phyloP scores from a whole-genome alignment of 176 grass and related monocot species.

The Hordeum vulgare region DNA sequence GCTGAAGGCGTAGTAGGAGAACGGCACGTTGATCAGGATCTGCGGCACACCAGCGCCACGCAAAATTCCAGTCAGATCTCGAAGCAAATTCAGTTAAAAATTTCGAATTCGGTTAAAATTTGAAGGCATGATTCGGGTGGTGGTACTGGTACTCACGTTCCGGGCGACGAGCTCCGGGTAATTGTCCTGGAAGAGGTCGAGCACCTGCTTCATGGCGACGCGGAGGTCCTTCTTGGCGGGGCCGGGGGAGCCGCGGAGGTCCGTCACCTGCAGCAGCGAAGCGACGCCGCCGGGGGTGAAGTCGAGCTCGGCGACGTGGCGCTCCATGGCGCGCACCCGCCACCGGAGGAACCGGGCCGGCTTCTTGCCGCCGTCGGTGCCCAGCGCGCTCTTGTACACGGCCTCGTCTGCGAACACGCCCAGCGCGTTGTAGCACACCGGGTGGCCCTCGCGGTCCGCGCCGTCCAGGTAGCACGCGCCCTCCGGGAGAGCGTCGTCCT shows the following conservation, averaged over 20 bases:
- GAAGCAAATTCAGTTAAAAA: no score
- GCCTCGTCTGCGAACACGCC: conserved; percentile 56
- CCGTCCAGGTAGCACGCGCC: conserved; percentile 70
- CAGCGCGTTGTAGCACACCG: conserved; percentile 81
- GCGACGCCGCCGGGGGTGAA: conserved; percentile 57
- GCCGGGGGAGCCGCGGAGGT: conserved; percentile 61
- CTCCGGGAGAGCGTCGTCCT: not conserved
- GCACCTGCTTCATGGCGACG: conserved; percentile 62
- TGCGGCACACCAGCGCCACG: conserved; percentile 48
- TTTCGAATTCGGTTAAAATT: not conserved
- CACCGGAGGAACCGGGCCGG: conserved; percentile 57
- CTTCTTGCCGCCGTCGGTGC: conserved; percentile 55
- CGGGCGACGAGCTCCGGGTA: conserved; percentile 90
- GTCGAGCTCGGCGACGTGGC: conserved; percentile 63
- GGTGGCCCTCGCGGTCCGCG: conserved; percentile 76
- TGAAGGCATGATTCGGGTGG: no score
- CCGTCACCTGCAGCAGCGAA: conserved; percentile 78
- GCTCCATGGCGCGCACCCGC: conserved; percentile 81
- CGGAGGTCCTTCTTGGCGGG: conserved; percentile 81
- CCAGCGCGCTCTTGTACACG: conserved; percentile 58
- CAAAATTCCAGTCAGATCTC: not conserved
- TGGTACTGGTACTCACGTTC: conserved; percentile 48
- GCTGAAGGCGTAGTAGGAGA: conserved; percentile 94
- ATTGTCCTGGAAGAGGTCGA: conserved; percentile 94
- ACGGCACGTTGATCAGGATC: conserved; percentile 96